Conservation (phyloP, 129 eudicot species). For the Pseudognaphalium luteoalbum region DNA sequence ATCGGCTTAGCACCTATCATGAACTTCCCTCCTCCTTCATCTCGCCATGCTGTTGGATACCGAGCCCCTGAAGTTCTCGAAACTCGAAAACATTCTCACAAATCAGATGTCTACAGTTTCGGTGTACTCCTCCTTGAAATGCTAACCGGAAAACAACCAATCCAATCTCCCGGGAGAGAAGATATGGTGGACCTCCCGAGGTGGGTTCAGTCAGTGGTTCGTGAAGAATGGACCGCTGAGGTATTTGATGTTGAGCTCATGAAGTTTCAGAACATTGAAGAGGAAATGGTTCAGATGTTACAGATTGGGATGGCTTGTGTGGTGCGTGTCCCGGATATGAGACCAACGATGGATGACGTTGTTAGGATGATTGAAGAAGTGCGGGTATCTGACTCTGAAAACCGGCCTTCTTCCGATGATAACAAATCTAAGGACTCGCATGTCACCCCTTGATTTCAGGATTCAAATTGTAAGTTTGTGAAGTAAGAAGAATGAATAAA, state of each 20-base stretch:
- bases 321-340: constrained; percentile 64
- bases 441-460: constrained; percentile 57
- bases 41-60: constrained; percentile 65
- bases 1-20: constrained; percentile 72
- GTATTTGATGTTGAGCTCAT: constrained; percentile 80
- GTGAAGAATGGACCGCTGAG: constrained; percentile 96
- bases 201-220: constrained; percentile 93
- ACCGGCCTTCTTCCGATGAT: constrained; percentile 76
- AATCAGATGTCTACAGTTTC: constrained; percentile 89
- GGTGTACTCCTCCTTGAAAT: constrained; percentile 81
- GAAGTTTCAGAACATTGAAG: constrained; percentile 75
- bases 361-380: constrained; percentile 84
- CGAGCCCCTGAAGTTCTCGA: constrained; percentile 87
- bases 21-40: constrained; percentile 64
- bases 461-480: constrained; percentile 35
- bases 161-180: constrained; percentile 76
- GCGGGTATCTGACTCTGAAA: constrained; percentile 69
- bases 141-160: constrained; percentile 82
- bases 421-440: constrained; percentile 63
- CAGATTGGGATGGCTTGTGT: constrained; percentile 94
- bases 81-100: constrained; percentile 70
- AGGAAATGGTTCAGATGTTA: constrained; percentile 94
- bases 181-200: constrained; percentile 80
- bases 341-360: constrained; percentile 76
- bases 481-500: constrained; percentile 40